Evolutionary conservation across 1,139 yeast species (phyloP), one percentile per base, ranked within the genome.

Genomic region (Hyphopichia wangnamkhiaoensis): DNA sequence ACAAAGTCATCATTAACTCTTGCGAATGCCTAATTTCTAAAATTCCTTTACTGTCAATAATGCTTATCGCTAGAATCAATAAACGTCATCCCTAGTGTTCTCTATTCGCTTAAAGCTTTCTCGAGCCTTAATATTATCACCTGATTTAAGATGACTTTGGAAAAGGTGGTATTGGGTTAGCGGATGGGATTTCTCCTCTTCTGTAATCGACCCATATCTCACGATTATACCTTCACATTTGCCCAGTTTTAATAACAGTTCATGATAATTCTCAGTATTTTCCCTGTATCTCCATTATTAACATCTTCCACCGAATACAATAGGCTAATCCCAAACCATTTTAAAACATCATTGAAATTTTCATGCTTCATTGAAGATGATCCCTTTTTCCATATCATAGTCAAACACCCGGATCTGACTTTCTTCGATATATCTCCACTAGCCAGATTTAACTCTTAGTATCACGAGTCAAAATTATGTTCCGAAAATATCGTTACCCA

Each of bases 361-460:
- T 32, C 37, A 3, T 40, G 43, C 28, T 62, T 61, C 27, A 44
- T 40, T 7, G 42, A 43, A 12, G 42, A 40, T 32, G 56, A 56
- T 0, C 64, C 65, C 16, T 44, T 42, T n/a, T 59, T 61, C 66
- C 67, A 64, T n/a, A 64, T 33, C 27, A 63, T 41, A 1, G 65
- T 53, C 3, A 56, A 44, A 0, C 53, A 33, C 25, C 63, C 47
- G 10, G 55, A 48, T 10, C 57, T 42, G 4, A 59, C 48, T 13
- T 50, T 50, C 9, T 30, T 30, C 31, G 21, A 16, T 10, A 29
- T n/a, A 5, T 13, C 16, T 12, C 12, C 6, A 18, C 7, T 13
- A 4, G 16, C 18, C 18, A 27, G n/a, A n/a, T n/a, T n/a, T n/a
- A n/a, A n/a, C n/a, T n/a, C n/a, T n/a, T n/a, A n/a, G n/a, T n/a